phyloP scores from a whole-genome alignment of 1,139 yeast genomes.

The Entelexis sorbosivorans region DNA sequence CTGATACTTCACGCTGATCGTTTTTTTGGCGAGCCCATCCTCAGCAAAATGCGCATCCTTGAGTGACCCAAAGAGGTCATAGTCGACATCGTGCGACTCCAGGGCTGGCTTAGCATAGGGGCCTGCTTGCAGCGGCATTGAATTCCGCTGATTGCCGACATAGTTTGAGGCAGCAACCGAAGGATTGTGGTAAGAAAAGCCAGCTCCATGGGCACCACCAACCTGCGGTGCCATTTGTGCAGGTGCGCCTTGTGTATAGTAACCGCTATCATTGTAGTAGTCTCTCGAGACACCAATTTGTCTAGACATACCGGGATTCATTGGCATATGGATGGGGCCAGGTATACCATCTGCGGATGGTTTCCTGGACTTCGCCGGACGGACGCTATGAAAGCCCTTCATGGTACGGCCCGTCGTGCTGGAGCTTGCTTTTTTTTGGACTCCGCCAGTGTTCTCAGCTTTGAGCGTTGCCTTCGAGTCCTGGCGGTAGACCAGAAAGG shows the following conservation, averaged over 20 bases:
- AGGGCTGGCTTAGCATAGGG: neutral
- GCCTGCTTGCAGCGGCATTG: neutral
- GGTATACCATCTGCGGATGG: neutral
- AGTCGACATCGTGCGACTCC: conserved; percentile 10
- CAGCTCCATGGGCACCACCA: neutral
- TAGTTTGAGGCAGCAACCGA: neutral
- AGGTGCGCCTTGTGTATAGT: neutral
- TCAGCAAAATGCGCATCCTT: conserved; percentile 58
- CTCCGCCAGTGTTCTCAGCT: neutral
- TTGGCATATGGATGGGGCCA: neutral
- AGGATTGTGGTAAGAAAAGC: neutral
- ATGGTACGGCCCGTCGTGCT: neutral
- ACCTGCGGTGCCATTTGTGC: neutral
- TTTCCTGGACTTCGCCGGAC: neutral
- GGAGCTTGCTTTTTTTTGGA: neutral
- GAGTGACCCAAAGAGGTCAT: conserved; percentile 38
- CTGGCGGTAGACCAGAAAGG: conserved; percentile 63
- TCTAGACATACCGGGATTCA: neutral
- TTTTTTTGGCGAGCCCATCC: conserved; percentile 71
- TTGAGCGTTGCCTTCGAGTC: neutral
- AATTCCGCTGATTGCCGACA: neutral
- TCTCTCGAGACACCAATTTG: neutral
- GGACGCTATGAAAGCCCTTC: neutral
- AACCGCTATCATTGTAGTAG: neutral
- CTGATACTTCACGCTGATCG: conserved; percentile 44